These are phyloP conservation scores for Setaria viridis DNA, from an alignment of 202 grass and related monocot genomes.

Conservation along the genomic window DNA sequence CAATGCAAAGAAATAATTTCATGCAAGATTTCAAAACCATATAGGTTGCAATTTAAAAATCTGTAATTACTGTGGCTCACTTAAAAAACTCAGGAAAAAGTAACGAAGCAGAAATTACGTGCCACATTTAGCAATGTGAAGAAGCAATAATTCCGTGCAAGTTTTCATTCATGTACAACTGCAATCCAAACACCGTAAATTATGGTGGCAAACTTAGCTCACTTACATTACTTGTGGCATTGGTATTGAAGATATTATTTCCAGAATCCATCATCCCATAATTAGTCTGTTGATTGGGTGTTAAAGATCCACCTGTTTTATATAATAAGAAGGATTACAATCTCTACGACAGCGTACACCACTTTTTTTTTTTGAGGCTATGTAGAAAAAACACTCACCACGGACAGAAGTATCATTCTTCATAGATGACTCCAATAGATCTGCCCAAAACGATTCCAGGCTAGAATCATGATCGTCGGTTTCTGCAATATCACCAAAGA, in stretches of 20 bases:
- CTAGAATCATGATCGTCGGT: constrained; percentile 63
- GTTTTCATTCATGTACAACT: constrained; percentile 20
- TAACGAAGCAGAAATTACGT: constrained; percentile 1
- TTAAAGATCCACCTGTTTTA: constrained; percentile 56
- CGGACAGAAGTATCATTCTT: constrained; percentile 43
- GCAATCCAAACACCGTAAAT: constrained; percentile 19
- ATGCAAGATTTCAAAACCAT: constrained; percentile 26
- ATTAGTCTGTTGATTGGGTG: constrained; percentile 44
- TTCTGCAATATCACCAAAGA: constrained; percentile 51
- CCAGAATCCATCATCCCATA: constrained; percentile 37
- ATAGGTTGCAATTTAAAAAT: constrained; percentile 25
- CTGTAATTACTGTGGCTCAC: constrained; percentile 9
- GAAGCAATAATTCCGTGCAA: constrained; percentile 2
- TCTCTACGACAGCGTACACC: constrained; percentile 20
- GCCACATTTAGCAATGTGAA: constrained; percentile 23
- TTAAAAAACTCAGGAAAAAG: constrained; percentile 31
- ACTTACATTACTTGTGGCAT: constrained; percentile 48
- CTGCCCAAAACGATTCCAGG: constrained; percentile 85
- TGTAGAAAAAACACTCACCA: constrained; percentile 36
- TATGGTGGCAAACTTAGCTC: constrained; percentile 23
- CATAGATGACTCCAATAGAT: constrained; percentile 71
- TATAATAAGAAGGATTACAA: constrained; percentile 46
- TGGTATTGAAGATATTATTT: constrained; percentile 44
- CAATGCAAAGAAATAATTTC: constrained; percentile 24
- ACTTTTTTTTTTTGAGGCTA: constrained; percentile 4